Evolutionary conservation across 257 asterid genomes (phyloP), one percentile per base, ranked within the genome.

Genomic region (Nicotiana benthamiana): DNA sequence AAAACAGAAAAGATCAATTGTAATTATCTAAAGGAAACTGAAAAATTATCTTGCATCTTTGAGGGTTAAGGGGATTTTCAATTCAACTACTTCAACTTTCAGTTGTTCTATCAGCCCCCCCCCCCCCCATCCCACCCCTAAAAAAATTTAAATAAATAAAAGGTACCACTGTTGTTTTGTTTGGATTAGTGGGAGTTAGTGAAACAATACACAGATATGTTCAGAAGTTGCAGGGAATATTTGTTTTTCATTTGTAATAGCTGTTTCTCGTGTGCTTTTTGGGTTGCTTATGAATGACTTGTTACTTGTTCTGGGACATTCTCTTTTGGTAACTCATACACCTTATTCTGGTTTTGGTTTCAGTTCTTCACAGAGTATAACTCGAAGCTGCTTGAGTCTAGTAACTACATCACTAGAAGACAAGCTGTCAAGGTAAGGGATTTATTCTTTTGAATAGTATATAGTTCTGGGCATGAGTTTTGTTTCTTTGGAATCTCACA

Each of bases 361-460:
- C 79, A 93, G 98, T 94, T 94, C 87, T 93, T 94, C 83, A 91
- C 89, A 17, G 97, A 94, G 83, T 94, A 89, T 82, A 94, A 94
- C 90, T 89, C 94, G 17, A 92, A 92, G 90, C 89, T 92, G 82
- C 94, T 94, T 43, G 97, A 92, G 77, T 94, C 98, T 52, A 80
- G 88, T 40, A 92, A 91, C 82, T 94, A 94, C 85, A 92, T 93
- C 85, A 94, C 98, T 67, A 89, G 97, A 86, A 89, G 98, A 85
- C 98, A 94, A 83, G 97, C 97, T 66, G 84, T 93, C 84, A 94
- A 94, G 97, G 98, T 91, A 87, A 80, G 82, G 20, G 53, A 48
- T 62, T 27, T 64, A 46, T 43, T 72, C 16, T 0, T 24, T 72
- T 63, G 52, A 54, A 56, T 75, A 32, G 24, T 65, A 13, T 65